These are phyloP conservation scores for Venturia effusa DNA, from an alignment of 2,329 filamentous ascomycete species.

Conservation along the genomic window DNA sequence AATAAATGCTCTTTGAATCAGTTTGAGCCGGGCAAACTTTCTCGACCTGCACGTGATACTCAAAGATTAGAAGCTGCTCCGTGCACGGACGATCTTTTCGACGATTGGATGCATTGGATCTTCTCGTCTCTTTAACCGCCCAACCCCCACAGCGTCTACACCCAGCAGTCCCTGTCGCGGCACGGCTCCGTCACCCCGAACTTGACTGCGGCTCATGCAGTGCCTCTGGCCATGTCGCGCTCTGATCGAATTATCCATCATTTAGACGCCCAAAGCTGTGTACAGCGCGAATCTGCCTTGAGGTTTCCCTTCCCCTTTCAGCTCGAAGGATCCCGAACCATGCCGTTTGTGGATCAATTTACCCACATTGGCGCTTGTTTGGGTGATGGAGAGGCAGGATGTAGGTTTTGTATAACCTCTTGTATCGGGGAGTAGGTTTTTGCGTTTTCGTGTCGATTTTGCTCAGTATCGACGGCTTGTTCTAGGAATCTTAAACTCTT, in stretches of 20 bases:
- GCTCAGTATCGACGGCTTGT: not conserved
- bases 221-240: not conserved
- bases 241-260: not conserved
- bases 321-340: conserved; percentile 1
- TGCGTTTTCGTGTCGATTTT: not conserved
- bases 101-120: too few species aligned
- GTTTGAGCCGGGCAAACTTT: too few species aligned
- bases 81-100: not conserved
- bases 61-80: not conserved
- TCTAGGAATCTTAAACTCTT: not conserved
- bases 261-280: not conserved
- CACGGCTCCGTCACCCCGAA: not conserved
- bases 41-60: not conserved
- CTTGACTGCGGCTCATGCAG: not conserved
- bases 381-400: not conserved
- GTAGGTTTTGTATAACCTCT: not conserved
- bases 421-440: not conserved
- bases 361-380: not conserved
- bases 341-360: not conserved
- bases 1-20: too few species aligned
- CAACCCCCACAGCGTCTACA: not conserved
- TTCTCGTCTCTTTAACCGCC: not conserved
- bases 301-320: not conserved
- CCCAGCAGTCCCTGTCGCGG: not conserved
- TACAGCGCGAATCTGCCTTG: not conserved